A percentile compares a stretch with the other conserved stretches of the same genome.
Evolutionary conservation across 192 early-diverging fungal species (phyloP).

Genomic region (Podila epigama): DNA sequence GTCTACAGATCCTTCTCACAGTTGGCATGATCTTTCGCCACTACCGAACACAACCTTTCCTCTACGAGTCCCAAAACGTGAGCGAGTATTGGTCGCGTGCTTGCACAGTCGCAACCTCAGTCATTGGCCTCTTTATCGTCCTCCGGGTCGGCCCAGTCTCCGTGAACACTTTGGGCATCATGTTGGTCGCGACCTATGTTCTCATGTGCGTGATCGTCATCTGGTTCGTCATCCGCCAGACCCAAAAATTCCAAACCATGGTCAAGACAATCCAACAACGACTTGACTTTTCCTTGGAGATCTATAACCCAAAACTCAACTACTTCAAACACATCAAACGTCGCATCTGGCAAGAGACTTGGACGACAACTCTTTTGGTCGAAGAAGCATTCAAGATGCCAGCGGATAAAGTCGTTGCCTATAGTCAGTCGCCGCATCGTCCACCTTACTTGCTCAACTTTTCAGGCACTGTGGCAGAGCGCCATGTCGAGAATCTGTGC

Average conservation of each 20-base stretch:
- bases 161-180: conserved; percentile 51
- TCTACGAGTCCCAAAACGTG: conserved; percentile 64
- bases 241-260: conserved; percentile 49
- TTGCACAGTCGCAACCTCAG: conserved; percentile 49
- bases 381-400: conserved; percentile 66
- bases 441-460: conserved; percentile 74
- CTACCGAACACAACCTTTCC: conserved; percentile 64
- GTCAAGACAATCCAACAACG: conserved; percentile 54
- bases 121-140: conserved; percentile 65
- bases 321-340: conserved; percentile 51
- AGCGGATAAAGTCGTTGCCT: conserved; percentile 56
- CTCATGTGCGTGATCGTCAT: conserved; percentile 51
- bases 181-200: conserved; percentile 50
- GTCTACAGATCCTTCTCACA: conserved; percentile 56
- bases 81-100: conserved; percentile 56
- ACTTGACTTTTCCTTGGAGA: conserved; percentile 57
- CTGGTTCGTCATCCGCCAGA: conserved; percentile 48
- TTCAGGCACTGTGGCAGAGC: conserved; percentile 67
- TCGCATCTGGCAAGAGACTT: conserved; percentile 76
- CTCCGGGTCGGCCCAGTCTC: conserved; percentile 50
- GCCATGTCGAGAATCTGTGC: conserved; percentile 71
- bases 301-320: conserved; percentile 55
- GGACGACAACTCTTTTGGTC: conserved; percentile 66
- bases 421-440: conserved; percentile 57
- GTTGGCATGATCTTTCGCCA: conserved; percentile 61